These are phyloP conservation scores for Botryotinia globosa DNA, from an alignment of 2,329 filamentous ascomycete genomes.

Conservation along the genomic window DNA sequence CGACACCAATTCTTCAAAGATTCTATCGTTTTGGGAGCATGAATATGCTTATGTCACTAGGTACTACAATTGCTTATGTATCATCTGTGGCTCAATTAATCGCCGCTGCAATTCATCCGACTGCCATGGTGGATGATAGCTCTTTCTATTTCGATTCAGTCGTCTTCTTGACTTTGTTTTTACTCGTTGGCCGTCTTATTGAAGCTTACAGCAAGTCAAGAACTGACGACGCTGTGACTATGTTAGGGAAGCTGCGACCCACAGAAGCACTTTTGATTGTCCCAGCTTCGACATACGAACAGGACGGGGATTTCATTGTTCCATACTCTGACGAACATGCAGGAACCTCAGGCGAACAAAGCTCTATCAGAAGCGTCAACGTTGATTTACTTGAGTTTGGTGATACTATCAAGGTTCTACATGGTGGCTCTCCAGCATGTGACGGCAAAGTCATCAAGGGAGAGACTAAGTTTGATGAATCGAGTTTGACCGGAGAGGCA, in stretches of 20 bases:
- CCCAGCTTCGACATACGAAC: constrained; percentile 31
- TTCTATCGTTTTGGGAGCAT: constrained; percentile 96
- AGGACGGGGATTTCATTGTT: constrained; percentile 50
- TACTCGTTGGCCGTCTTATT: constrained; percentile 70
- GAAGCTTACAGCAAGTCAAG: constrained; percentile 92
- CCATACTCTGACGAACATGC: constrained; percentile 32
- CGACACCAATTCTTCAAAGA: constrained; percentile 66
- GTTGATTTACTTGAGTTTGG: constrained; percentile 67
- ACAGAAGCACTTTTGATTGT: constrained; percentile 70
- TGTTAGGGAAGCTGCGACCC: constrained; percentile 74
- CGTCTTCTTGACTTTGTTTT: constrained; percentile 85
- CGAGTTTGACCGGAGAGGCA: constrained; percentile 81
- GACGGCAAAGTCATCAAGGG: constrained; percentile 68
- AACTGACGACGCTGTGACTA: constrained; percentile 80
- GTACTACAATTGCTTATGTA: constrained; percentile 83
- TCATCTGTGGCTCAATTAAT: constrained; percentile 78
- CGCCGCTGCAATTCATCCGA: constrained; percentile 51
- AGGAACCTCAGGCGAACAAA: constrained; percentile 3
- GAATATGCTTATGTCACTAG: constrained; percentile 89
- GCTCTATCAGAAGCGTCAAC: constrained; percentile 28
- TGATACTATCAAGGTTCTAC: constrained; percentile 70
- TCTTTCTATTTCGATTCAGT: constrained; percentile 87
- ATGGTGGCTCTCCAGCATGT: constrained; percentile 80
- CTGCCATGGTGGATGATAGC: constrained; percentile 44
- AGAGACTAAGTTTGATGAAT: constrained; percentile 77